A percentile compares a stretch with the other conserved stretches of the same genome.
These are phyloP conservation scores for Rhodocollybia butyracea DNA, from an alignment of 768 basidiomycete genomes.

Conservation along the genomic window DNA sequence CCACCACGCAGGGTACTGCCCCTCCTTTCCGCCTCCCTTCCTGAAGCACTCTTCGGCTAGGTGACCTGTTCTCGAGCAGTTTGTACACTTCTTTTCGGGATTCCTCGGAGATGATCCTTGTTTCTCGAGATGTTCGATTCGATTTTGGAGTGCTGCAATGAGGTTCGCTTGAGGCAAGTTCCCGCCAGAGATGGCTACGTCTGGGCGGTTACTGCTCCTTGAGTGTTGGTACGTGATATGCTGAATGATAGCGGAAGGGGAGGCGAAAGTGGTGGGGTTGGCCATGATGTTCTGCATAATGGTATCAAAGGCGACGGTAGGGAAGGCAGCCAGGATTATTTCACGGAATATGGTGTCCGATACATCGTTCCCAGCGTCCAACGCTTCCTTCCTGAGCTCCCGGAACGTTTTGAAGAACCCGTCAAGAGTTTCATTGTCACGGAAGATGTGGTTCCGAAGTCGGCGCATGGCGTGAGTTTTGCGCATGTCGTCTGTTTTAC, in stretches of 20 bases:
- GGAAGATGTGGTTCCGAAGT: background rate
- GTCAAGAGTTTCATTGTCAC: background rate
- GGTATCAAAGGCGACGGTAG: background rate
- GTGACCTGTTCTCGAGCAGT: slow-evolving; percentile 16
- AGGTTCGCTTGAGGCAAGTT: background rate
- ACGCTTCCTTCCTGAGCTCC: background rate
- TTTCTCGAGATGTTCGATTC: background rate
- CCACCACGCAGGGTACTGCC: slow-evolving; percentile 11
- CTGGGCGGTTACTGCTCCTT: background rate
- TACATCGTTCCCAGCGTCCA: too few species aligned
- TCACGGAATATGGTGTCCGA: background rate
- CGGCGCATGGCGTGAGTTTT: too few species aligned
- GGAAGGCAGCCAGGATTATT: background rate
- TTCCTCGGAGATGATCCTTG: background rate
- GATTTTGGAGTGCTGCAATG: background rate
- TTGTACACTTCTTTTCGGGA: slow-evolving; percentile 10
- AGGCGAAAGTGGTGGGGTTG: background rate
- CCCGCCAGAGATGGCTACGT: background rate
- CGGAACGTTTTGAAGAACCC: background rate
- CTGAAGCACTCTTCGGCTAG: slow-evolving; percentile 18
- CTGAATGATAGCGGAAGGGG: background rate
- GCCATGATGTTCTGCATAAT: background rate
- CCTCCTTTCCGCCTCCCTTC: slow-evolving; percentile 11
- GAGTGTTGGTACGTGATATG: background rate
- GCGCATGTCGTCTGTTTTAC: too few species aligned